Base-by-base conservation (phyloP, 2,329 filamentous ascomycete species). In the Neofusicoccum parvum region DNA sequence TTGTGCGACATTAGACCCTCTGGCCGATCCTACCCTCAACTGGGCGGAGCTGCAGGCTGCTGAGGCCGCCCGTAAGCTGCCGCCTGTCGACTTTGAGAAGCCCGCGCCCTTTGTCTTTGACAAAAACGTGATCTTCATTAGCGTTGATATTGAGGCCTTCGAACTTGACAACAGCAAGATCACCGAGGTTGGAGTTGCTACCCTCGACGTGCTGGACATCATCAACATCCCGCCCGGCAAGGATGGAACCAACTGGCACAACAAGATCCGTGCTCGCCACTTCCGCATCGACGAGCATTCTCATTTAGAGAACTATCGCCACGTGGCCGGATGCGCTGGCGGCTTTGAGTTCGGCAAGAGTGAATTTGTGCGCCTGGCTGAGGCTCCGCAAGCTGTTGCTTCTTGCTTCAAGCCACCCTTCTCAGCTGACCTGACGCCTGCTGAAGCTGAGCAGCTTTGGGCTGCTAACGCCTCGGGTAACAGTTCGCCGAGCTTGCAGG, bases 161-260 rank as follows among this genome's bases (percentile, higher is more conserved):
- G 95, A 99, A 75, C 78, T 80, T 23, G 81, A 86, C 50, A 85
- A 87, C 12, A 80, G 83, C 39, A 81, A 86, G 12, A 85, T 98
- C 66, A 96, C 94, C 0, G 95, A 99, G 76, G 83, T 99, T 45
- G 95, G 95, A 0, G 82, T 99, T 46, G 89, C 92, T 1, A 88
- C 89, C 2, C 82, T 98, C 0, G 93, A 98, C 74, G 93, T 90
- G 0, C 75, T 79, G 20, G 83, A 87, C 59, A 76, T 92, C 23
- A 71, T 78, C 1, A 79, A 76, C 7, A 67, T 88, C 0, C 72
- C 86, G 0, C 90, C 91, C 2, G 91, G 91, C 0, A 71, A 80
- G 2, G 77, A 81, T 32, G 92, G 88, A 3, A 71, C 80, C 46
- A 83, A 87, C 43, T 97, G 94, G 93, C 85, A 87, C 69, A 71